A percentile compares a stretch with the other conserved stretches of the same genome.
Conservation (phyloP, 352 stramenopile genomes). For the Phytopythium mirpurense region DNA sequence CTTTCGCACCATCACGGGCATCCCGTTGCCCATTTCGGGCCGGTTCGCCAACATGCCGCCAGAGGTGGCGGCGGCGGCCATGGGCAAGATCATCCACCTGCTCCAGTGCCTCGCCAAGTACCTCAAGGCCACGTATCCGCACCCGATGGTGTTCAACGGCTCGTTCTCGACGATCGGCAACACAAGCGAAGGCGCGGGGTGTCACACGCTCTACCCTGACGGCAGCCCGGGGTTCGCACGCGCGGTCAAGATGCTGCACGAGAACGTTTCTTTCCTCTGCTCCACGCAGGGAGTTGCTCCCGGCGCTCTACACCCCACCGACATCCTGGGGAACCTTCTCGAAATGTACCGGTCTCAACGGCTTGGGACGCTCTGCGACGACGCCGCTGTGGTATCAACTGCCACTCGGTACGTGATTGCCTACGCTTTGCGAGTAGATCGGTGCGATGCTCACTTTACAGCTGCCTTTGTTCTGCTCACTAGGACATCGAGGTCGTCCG, state of each 20-base stretch:
- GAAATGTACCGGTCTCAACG: slow-evolving; percentile 36
- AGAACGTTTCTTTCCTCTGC: slow-evolving; percentile 68
- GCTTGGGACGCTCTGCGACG: slow-evolving; percentile 36
- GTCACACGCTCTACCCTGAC: slow-evolving; percentile 81
- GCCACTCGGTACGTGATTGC: neutral
- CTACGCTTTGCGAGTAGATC: neutral
- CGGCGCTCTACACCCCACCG: slow-evolving; percentile 34
- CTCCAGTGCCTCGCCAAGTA: slow-evolving; percentile 68
- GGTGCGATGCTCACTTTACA: no score
- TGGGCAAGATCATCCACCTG: slow-evolving; percentile 76
- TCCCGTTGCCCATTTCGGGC: slow-evolving; percentile 69
- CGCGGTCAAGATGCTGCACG: slow-evolving; percentile 65
- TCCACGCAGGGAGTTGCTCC: slow-evolving; percentile 36
- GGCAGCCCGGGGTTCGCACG: slow-evolving; percentile 72
- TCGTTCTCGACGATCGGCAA: slow-evolving; percentile 85
- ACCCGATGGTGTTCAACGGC: slow-evolving; percentile 85
- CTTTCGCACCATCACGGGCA: slow-evolving; percentile 59
- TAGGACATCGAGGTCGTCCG: slow-evolving; percentile 3
- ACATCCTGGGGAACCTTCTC: slow-evolving; percentile 69
- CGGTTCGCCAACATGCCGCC: slow-evolving; percentile 65
- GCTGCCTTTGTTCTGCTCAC: no score
- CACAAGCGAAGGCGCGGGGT: slow-evolving; percentile 67
- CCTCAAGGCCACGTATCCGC: slow-evolving; percentile 58
- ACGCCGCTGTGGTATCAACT: slow-evolving; percentile 8
- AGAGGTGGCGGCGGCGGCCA: slow-evolving; percentile 61